Evolutionary conservation across 768 basidiomycete genomes (phyloP), one percentile per base, ranked within the genome.

Genomic region (Boletellus ananas): DNA sequence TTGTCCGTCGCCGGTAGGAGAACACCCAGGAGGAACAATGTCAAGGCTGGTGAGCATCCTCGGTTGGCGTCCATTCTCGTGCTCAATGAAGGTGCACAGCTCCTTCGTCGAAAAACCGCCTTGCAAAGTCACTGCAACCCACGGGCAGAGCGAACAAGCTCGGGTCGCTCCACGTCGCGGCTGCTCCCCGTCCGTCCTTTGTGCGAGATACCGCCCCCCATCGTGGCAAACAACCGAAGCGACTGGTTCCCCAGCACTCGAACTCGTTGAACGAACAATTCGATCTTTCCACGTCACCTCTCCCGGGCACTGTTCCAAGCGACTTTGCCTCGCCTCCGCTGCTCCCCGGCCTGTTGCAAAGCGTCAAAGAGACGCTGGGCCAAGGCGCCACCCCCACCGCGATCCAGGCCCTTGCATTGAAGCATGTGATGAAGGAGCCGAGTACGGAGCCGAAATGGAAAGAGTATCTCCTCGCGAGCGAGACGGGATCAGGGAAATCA

Each of bases 401-500:
- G 0, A 92, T 94, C n/a, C 90, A 93, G 63, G 75, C 81, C 0
- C 72, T 91, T 41, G 79, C 87, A 18, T 59, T 92, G 17, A 81
- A 85, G 55, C 81, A 84, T 68, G 66, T 90, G 16, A 64, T 89
- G 45, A 67, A 70, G 6, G 48, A 42, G 42, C 44, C 59, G 20
- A 45, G 52, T 31, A 27, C 38, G 14, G 58, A 45, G 33, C 34
- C 54, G 13, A 58, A 46, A 23, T 56, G 51, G 58, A 67, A 51
- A 40, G 72, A 81, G 42, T 84, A 77, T 56, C 77, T 95, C 6
- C 75, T 95, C 1, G 93, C 90, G 0, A 85, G 87, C 0, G 92
- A 94, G 67, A 95, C 91, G 0, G 93, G 94, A 14, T 92, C 90
- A 0, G 93, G 92, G 1, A 95, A 95, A 71, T 92, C 88, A 2